These are phyloP conservation scores for Rhynchosporium graminicola DNA, from an alignment of 2,329 filamentous ascomycete species.

Conservation along the genomic window DNA sequence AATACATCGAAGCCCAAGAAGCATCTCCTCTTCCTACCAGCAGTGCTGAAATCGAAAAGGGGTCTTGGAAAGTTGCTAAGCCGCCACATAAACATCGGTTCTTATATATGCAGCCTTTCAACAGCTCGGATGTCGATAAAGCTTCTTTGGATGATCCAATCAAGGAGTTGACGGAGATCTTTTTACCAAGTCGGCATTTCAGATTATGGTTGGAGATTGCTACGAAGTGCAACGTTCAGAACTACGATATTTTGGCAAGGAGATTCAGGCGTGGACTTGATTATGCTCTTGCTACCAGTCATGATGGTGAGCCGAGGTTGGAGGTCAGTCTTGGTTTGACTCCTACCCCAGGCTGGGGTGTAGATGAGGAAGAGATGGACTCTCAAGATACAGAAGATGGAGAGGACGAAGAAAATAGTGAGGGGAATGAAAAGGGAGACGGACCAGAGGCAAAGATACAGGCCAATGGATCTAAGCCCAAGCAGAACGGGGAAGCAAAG, in stretches of 20 bases:
- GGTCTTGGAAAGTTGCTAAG: conserved; percentile 72
- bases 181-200: conserved; percentile 85
- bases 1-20: conserved; percentile 70
- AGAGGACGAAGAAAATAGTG: conserved; percentile 43
- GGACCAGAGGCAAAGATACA: conserved; percentile 8
- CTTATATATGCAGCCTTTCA: conserved; percentile 69
- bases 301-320: conserved; percentile 74
- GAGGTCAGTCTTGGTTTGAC: conserved; percentile 89
- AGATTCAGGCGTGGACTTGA: conserved; percentile 85
- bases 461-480: conserved; percentile 40
- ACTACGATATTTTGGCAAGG: conserved; percentile 76
- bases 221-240: conserved; percentile 73
- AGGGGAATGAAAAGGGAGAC: conserved; percentile 40
- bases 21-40: conserved; percentile 46
- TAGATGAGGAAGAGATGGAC: conserved; percentile 58
- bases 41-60: conserved; percentile 58
- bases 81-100: conserved; percentile 96
- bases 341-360: conserved; percentile 82
- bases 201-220: conserved; percentile 85
- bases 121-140: conserved; percentile 24
- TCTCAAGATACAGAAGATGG: conserved; percentile 43
- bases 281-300: conserved; percentile 89
- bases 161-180: conserved; percentile 75
- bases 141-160: conserved; percentile 53
- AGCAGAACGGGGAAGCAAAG: conserved; percentile 35